Evolutionary conservation across 208 protist genomes (phyloP).

Genomic region (Hexamita inflata): DNA sequence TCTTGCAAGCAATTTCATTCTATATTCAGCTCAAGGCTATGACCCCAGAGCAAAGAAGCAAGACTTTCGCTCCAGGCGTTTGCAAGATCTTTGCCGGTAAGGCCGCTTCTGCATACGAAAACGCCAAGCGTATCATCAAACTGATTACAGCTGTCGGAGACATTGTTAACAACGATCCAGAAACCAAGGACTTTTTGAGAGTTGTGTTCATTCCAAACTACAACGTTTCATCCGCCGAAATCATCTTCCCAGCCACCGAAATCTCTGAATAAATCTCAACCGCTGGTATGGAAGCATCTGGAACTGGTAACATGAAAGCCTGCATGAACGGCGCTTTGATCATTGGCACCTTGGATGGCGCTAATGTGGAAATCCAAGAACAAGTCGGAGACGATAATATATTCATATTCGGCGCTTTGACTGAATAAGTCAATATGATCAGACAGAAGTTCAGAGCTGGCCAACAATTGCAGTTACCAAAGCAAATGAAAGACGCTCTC

Average conservation of each 20-base stretch:
- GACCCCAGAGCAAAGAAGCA: conserved; percentile 29
- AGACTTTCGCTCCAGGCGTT: conserved; percentile 32
- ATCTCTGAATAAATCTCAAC: conserved; percentile 66
- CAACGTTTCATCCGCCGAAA: conserved; percentile 59
- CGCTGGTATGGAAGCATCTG: conserved; percentile 53
- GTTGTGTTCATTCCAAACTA: conserved; percentile 70
- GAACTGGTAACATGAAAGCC: conserved; percentile 71
- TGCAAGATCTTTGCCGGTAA: conserved; percentile 63
- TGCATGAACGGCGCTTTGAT: conserved; percentile 61
- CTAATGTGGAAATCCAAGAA: conserved; percentile 66
- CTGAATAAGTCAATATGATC: conserved; percentile 45
- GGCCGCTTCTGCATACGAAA: conserved; percentile 61
- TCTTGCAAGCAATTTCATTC: conserved; percentile 52
- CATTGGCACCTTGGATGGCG: conserved; percentile 65
- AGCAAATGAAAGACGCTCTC: conserved; percentile 44
- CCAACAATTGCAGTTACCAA: conserved; percentile 4
- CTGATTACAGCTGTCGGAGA: conserved; percentile 61
- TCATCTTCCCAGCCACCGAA: conserved; percentile 64
- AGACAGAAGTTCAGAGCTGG: conserved; percentile 25
- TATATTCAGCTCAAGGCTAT: conserved; percentile 55
- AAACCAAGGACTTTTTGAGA: conserved; percentile 52
- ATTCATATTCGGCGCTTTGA: conserved; percentile 58
- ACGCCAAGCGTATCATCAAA: conserved; percentile 65
- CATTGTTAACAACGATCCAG: conserved; percentile 57
- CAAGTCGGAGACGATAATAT: conserved; percentile 59